phyloP scores from a whole-genome alignment of 2,329 filamentous ascomycete species.

The Ophiostoma sp. region DNA sequence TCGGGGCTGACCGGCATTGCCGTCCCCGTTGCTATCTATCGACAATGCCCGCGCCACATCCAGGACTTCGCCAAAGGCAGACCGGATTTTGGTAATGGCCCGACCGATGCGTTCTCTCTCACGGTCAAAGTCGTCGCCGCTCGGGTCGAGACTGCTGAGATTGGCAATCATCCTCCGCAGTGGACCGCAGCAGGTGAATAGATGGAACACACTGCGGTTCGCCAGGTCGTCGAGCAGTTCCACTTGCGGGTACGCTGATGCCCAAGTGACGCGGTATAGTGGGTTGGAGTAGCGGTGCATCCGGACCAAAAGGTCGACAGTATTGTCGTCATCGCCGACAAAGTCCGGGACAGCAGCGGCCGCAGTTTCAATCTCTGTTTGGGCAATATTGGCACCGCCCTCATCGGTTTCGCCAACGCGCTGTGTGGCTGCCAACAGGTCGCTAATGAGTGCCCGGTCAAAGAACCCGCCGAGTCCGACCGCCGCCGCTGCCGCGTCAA shows the following conservation, averaged over 20 bases:
- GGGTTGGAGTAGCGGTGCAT: constrained; percentile 12
- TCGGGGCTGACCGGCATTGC: not conserved
- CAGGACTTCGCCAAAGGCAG: not conserved
- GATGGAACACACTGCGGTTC: constrained; percentile 6
- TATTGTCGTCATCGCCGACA: not conserved
- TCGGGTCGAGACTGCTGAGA: not conserved
- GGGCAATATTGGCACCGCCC: not conserved
- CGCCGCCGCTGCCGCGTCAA: not conserved
- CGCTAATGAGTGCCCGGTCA: not conserved
- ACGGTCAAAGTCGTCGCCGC: not conserved
- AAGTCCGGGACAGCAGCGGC: not conserved
- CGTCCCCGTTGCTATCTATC: not conserved
- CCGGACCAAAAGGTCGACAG: not conserved
- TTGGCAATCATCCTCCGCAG: not conserved
- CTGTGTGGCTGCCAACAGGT: not conserved
- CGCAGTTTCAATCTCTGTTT: not conserved
- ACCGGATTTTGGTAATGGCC: not conserved
- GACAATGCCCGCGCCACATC: not conserved
- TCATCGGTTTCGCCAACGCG: not conserved
- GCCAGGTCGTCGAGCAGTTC: constrained; percentile 9
- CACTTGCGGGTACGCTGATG: not conserved
- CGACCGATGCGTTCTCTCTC: not conserved
- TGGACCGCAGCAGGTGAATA: not conserved
- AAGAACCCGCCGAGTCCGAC: not conserved
- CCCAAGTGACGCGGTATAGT: constrained; percentile 5